A percentile compares a stretch with the other conserved stretches of the same genome.
Evolutionary conservation across 2,329 filamentous ascomycete genomes (phyloP).

Genomic region (Apiospora kogelbergensis): DNA sequence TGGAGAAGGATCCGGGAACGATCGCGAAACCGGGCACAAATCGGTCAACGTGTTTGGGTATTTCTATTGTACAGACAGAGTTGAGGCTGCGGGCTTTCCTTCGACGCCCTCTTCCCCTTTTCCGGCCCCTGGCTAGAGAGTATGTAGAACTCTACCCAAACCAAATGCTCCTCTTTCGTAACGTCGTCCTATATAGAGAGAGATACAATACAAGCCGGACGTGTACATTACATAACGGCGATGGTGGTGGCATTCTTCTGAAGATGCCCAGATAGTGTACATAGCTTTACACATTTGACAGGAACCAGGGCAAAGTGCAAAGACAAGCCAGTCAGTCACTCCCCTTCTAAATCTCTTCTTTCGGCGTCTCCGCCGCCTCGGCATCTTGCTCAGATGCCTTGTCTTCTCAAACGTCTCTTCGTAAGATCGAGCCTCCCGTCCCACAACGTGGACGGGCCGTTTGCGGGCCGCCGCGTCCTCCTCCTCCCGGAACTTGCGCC

Average conservation of each 20-base stretch:
- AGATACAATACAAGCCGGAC: not conserved
- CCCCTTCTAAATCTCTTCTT: not conserved
- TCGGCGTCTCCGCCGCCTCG: not conserved
- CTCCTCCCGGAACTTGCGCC: constrained; percentile 56
- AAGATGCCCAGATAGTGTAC: not conserved
- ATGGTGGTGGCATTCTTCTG: not conserved
- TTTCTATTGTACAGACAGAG: constrained; percentile 4
- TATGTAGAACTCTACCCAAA: not conserved
- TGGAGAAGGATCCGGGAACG: not conserved
- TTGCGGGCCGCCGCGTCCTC: constrained; percentile 53
- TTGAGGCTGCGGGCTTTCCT: not conserved
- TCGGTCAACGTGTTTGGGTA: not conserved
- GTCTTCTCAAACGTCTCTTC: constrained; percentile 33
- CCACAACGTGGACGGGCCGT: constrained; percentile 48
- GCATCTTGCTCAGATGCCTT: not conserved
- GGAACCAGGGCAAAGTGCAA: not conserved
- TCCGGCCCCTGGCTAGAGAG: not conserved
- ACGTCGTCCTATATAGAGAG: not conserved
- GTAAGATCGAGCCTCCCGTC: constrained; percentile 34
- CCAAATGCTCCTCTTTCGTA: not conserved
- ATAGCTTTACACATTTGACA: not conserved
- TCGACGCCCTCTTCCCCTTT: not conserved
- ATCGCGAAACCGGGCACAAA: not conserved
- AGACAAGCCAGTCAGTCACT: too few relatives aligned
- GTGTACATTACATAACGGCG: not conserved